Evolutionary conservation across 352 stramenopile genomes (phyloP).

Genomic region (Phytophthora multivora): DNA sequence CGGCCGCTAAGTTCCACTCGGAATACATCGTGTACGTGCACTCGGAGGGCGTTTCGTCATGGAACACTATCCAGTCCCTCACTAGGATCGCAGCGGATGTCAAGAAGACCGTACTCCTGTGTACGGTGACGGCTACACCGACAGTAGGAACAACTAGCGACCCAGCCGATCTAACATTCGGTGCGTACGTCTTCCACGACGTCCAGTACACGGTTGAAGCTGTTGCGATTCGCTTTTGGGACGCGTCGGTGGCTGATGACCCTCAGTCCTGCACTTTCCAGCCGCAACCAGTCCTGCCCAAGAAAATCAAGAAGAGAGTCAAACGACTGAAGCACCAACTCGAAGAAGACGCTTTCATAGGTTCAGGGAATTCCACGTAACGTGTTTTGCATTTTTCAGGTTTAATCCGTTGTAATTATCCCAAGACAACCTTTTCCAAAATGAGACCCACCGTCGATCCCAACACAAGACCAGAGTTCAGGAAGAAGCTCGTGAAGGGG

Average conservation of each 20-base stretch:
- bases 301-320: conserved; percentile 32
- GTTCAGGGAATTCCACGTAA: conserved; percentile 10
- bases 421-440: conserved; percentile 64
- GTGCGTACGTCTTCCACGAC: conserved; percentile 43
- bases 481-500: conserved; percentile 85
- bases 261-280: conserved; percentile 43
- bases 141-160: neutral
- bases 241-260: conserved; percentile 30
- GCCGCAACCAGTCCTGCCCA: conserved; percentile 42
- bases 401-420: conserved; percentile 24
- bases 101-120: conserved; percentile 80
- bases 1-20: conserved; percentile 60
- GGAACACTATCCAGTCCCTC: conserved; percentile 66
- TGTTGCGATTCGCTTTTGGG: conserved; percentile 66
- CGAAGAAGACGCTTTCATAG: neutral
- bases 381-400: conserved; percentile 13
- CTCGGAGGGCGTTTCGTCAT: conserved; percentile 23
- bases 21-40: conserved; percentile 78
- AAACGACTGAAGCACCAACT: conserved; percentile 30
- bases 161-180: conserved; percentile 23
- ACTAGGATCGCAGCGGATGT: conserved; percentile 77
- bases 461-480: conserved; percentile 86
- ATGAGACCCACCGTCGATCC: conserved; percentile 69
- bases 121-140: conserved; percentile 34
- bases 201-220: conserved; percentile 39